phyloP scores from a whole-genome alignment of 1,284 basidiomycete species.

The Ganoderma sinense region DNA sequence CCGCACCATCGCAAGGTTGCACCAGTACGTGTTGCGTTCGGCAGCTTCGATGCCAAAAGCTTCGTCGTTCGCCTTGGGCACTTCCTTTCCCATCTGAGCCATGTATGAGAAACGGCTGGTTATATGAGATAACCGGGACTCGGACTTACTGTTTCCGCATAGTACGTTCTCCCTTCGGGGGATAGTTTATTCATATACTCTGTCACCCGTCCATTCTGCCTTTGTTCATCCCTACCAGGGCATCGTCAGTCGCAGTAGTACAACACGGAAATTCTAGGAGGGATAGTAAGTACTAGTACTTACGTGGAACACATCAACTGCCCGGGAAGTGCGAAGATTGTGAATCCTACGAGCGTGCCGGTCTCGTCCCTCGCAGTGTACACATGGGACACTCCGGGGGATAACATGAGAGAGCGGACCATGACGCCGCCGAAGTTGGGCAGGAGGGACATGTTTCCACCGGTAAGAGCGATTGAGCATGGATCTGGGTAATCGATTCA shows the following conservation, averaged over 20 bases:
- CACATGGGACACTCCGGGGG: conserved; percentile 18
- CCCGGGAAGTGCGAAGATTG: conserved; percentile 22
- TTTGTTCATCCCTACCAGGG: conserved; percentile 25
- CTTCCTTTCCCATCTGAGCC: conserved; percentile 16
- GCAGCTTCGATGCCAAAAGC: conserved; percentile 18
- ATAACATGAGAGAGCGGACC: conserved; percentile 25
- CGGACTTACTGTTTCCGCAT: conserved; percentile 12
- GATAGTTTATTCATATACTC: conserved; percentile 24
- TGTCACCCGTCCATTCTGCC: conserved; percentile 17
- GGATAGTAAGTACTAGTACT: too few relatives aligned
- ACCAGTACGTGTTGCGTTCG: conserved; percentile 26
- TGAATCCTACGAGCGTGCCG: conserved; percentile 24
- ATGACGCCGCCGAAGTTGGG: conserved; percentile 19
- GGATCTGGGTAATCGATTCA: conserved; percentile 15
- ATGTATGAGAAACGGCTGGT: too few relatives aligned
- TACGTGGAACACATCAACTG: conserved; percentile 24
- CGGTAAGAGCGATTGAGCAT: conserved; percentile 26
- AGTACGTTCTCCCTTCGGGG: conserved; percentile 25
- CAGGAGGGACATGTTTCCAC: conserved; percentile 21
- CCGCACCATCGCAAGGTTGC: conserved; percentile 29
- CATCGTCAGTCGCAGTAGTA: background rate
- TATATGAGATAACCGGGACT: too few relatives aligned
- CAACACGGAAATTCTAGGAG: too few relatives aligned
- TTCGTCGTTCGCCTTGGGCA: conserved; percentile 22
- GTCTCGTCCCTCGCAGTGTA: conserved; percentile 27